A percentile compares a stretch with the other conserved stretches of the same genome.
Evolutionary conservation across 371 early-diverging fungal genomes (phyloP).

Genomic region (Rhizopus sp.): DNA sequence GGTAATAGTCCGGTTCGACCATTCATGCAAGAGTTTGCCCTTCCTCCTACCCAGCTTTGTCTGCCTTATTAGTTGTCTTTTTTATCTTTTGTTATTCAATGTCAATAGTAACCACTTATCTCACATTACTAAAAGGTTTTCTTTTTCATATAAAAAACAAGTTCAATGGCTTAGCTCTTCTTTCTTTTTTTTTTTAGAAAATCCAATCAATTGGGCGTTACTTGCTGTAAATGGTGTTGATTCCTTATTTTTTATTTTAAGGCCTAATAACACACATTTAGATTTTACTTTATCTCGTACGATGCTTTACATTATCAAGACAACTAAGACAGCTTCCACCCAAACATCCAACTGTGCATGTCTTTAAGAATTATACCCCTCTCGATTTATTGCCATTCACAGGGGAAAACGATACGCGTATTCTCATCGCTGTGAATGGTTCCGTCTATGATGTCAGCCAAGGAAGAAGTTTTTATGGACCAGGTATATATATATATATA

Average conservation of each 20-base stretch:
- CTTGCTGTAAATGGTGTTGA: slow-evolving; percentile 11
- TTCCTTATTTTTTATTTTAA: not conserved
- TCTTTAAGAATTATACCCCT: slow-evolving; percentile 72
- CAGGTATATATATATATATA: slow-evolving; percentile 65
- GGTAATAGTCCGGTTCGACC: no score
- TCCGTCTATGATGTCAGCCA: slow-evolving; percentile 88
- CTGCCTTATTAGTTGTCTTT: no score
- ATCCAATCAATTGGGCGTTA: slow-evolving; percentile 31
- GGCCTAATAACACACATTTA: slow-evolving; percentile 1
- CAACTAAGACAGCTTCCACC: slow-evolving; percentile 20
- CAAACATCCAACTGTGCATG: slow-evolving; percentile 57
- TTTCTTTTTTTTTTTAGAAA: slow-evolving; percentile 6
- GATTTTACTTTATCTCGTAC: slow-evolving; percentile 21
- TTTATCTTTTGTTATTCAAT: no score
- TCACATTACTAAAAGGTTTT: no score
- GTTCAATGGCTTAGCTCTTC: no score
- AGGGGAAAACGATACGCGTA: slow-evolving; percentile 52
- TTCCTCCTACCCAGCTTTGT: no score
- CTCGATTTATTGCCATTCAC: slow-evolving; percentile 65
- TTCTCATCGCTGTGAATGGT: slow-evolving; percentile 83
- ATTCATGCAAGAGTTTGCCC: no score
- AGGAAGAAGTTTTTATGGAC: slow-evolving; percentile 91
- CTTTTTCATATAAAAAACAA: no score
- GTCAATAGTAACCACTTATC: no score
- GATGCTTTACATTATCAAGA: slow-evolving; percentile 12